phyloP scores from a whole-genome alignment of 148 eudicot genomes.

The Nepenthes gracilis region DNA sequence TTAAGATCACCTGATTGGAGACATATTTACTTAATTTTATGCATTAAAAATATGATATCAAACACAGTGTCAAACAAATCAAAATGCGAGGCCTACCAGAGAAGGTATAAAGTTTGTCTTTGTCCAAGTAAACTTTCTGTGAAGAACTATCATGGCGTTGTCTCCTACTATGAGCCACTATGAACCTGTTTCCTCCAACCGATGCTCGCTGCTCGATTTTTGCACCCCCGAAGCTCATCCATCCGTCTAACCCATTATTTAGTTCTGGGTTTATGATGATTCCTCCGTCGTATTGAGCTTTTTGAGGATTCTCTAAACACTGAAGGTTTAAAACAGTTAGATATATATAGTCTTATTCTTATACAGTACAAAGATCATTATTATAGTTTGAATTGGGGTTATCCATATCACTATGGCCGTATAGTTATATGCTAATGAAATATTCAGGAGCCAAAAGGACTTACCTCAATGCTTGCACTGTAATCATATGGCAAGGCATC shows the following conservation, averaged over 20 bases:
- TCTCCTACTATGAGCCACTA: slow-evolving; percentile 25
- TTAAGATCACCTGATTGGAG: too few species aligned
- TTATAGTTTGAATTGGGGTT: too few species aligned
- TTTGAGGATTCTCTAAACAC: slow-evolving; percentile 43
- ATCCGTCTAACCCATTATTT: slow-evolving; percentile 35
- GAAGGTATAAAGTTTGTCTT: slow-evolving; percentile 32
- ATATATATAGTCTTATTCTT: too few species aligned
- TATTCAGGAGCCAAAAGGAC: background rate
- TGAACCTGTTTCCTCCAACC: slow-evolving; percentile 26
- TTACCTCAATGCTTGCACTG: slow-evolving; percentile 18
- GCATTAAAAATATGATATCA: too few species aligned
- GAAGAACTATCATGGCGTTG: slow-evolving; percentile 24
- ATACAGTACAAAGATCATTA: too few species aligned
- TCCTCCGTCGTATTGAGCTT: slow-evolving; percentile 60
- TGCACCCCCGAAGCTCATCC: slow-evolving; percentile 33
- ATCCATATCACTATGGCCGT: background rate
- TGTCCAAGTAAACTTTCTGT: slow-evolving; percentile 23
- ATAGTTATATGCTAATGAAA: background rate
- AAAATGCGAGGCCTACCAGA: slow-evolving; percentile 28
- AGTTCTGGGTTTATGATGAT: slow-evolving; percentile 44
- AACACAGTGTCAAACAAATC: too few species aligned
- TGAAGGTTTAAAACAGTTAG: slow-evolving; percentile 3
- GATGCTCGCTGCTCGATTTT: slow-evolving; percentile 22
- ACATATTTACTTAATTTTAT: too few species aligned
- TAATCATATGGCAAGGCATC: slow-evolving; percentile 26